These are phyloP conservation scores for Penicillium riverlandense DNA, from an alignment of 495 filamentous ascomycete genomes.

Conservation along the genomic window DNA sequence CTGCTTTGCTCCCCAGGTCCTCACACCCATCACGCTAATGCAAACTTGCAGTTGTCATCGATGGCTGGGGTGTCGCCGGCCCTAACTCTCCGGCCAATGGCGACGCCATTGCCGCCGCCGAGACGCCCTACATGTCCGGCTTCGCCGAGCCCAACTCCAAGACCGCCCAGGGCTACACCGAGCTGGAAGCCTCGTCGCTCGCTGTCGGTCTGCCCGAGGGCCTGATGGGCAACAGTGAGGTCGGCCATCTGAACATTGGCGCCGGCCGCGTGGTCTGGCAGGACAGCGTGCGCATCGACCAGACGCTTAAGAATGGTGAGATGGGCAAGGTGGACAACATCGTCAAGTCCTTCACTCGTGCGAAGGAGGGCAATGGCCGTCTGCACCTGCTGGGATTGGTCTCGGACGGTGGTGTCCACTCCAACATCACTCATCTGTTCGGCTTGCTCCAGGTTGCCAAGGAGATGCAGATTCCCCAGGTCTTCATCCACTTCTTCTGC, in stretches of 20 bases:
- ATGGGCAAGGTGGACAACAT: constrained; percentile 73
- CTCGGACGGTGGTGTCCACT: constrained; percentile 93
- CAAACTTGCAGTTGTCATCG: constrained; percentile 72
- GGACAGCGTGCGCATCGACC: constrained; percentile 96
- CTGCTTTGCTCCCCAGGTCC: constrained; percentile 7
- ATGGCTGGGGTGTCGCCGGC: constrained; percentile 91
- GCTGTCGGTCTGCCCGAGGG: constrained; percentile 95
- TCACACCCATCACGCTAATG: constrained; percentile 13
- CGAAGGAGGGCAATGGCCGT: constrained; percentile 82
- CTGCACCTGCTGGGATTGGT: constrained; percentile 86
- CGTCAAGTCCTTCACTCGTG: constrained; percentile 66
- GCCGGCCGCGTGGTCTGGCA: constrained; percentile 98
- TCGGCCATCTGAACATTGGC: constrained; percentile 97
- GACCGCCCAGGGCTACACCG: constrained; percentile 69
- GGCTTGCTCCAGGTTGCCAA: constrained; percentile 83
- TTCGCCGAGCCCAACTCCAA: constrained; percentile 56
- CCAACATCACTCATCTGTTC: constrained; percentile 88
- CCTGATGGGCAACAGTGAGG: constrained; percentile 97
- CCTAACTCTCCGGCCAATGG: constrained; percentile 72
- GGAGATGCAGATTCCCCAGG: constrained; percentile 74
- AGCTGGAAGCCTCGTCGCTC: constrained; percentile 90
- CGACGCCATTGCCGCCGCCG: constrained; percentile 87
- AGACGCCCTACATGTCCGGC: constrained; percentile 86
- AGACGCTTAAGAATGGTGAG: constrained; percentile 84
- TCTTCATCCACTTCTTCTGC: constrained; percentile 98